A percentile compares a stretch with the other conserved stretches of the same genome.
Evolutionary conservation across 139 green algal genomes (phyloP).

Genomic region (Chlorella sp.): DNA sequence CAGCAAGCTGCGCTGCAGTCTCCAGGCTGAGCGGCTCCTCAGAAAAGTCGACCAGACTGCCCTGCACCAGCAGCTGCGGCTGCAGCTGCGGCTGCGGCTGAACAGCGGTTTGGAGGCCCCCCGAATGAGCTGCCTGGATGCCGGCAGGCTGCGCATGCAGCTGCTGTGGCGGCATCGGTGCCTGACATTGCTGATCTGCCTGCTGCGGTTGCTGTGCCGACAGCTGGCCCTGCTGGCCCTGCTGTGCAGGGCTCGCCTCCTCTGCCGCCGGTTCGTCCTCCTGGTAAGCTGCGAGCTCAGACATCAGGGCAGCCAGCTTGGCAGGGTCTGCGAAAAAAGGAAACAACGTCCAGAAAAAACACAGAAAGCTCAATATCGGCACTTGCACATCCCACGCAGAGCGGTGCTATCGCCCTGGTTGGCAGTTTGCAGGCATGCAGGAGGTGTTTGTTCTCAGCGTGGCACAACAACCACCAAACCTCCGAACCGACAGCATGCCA

Average conservation of each 20-base stretch:
- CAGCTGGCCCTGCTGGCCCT: not conserved
- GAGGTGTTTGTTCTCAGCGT: too few relatives aligned
- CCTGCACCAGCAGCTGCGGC: not conserved
- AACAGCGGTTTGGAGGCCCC: too few relatives aligned
- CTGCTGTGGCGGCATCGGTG: not conserved
- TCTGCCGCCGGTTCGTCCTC: not conserved
- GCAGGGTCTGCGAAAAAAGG: not conserved
- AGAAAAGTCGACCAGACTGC: not conserved
- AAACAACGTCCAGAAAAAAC: too few relatives aligned
- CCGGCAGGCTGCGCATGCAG: not conserved
- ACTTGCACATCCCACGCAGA: too few relatives aligned
- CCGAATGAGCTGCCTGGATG: not conserved
- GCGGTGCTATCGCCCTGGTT: too few relatives aligned
- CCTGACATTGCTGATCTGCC: not conserved
- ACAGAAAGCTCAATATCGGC: too few relatives aligned
- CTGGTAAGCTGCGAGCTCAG: not conserved
- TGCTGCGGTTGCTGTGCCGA: not conserved
- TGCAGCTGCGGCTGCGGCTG: not conserved
- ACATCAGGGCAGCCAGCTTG: conserved; percentile 4
- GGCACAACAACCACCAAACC: too few relatives aligned
- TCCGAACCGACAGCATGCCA: too few relatives aligned
- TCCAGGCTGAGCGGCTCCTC: conserved; percentile 4
- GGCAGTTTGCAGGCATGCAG: too few relatives aligned
- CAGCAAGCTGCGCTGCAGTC: not conserved
- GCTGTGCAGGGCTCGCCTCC: not conserved